A percentile compares a stretch with the other conserved stretches of the same genome.
Conservation (phyloP, 768 basidiomycete genomes). For the Tricholoma bakamatsutake region DNA sequence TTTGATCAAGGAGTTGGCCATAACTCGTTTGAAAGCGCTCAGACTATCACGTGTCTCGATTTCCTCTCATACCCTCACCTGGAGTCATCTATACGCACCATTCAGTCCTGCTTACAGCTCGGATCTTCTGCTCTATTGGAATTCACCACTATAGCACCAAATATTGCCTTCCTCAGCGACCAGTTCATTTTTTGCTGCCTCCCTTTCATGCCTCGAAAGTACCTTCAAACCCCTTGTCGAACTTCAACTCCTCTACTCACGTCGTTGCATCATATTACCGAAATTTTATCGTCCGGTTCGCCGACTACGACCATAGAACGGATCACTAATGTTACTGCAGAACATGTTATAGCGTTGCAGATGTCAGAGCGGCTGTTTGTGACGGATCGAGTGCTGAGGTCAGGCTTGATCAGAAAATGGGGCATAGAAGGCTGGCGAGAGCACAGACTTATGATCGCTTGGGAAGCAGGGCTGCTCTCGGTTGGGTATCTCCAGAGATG, state of each 20-base stretch:
- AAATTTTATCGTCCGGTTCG: constrained; percentile 25
- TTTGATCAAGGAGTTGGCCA: neutral
- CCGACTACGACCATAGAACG: constrained; percentile 25
- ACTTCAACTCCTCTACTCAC: constrained; percentile 34
- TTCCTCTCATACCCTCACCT: constrained; percentile 19
- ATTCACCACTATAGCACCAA: constrained; percentile 33
- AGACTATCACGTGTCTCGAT: constrained; percentile 10
- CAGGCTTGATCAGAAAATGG: constrained; percentile 22
- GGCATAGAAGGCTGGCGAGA: constrained; percentile 38
- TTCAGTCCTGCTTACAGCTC: constrained; percentile 16
- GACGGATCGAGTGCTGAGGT: constrained; percentile 20
- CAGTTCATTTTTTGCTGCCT: constrained; percentile 36
- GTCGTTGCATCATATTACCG: constrained; percentile 31
- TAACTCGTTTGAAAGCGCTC: neutral
- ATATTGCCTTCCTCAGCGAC: constrained; percentile 27
- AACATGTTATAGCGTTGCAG: constrained; percentile 23
- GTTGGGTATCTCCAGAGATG: constrained; percentile 42
- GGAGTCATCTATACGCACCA: constrained; percentile 15
- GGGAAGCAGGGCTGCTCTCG: constrained; percentile 47
- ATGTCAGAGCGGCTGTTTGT: constrained; percentile 21
- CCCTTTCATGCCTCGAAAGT: constrained; percentile 34
- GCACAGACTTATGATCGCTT: constrained; percentile 38
- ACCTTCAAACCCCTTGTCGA: constrained; percentile 14
- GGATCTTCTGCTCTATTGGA: constrained; percentile 18
- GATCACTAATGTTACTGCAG: constrained; percentile 34